Base-by-base conservation (phyloP, 2,329 filamentous ascomycete genomes). In the Celoporthe dispersa region DNA sequence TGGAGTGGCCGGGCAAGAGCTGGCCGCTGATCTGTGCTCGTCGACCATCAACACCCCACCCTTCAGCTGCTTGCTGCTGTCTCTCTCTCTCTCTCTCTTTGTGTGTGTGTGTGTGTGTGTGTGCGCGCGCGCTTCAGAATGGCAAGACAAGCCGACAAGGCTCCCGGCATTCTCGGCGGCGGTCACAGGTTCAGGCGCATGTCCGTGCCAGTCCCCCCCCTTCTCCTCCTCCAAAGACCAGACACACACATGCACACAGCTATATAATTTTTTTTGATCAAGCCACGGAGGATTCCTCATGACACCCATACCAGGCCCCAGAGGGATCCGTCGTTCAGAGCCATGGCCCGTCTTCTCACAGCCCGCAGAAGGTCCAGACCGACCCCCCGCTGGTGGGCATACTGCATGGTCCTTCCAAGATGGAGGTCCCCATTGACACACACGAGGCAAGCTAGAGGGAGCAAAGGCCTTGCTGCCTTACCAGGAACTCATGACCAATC, bases 381-480 rank as follows among this genome's bases (percentile, higher is more conserved):
- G 2, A 2, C 22, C 22, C 44, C 44, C 7, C 19, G 7, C 1
- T 37, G 19, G 51, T 31, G 25, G n/a, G 12, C 51, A 55, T 14
- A 55, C 51, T 7, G 51, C 51, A 31, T 31, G 12, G 51, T 55
- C 11, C 4, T 25, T 16, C 4, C 51, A 55, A 31, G 53, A 1
- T 19, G 53, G 19, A 57, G 53, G 53, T 57, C 22, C 44, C 19
- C 57, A 35, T 60, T 25, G n/a, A n/a, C 37, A 9, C 31, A 60
- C 31, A 60, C n/a, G 31, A 60, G 19, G 57, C 57, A 60, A 60
- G 37, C 33, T 60, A 37, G 31, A n/a, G 22, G 57, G n/a, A n/a
- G n/a, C n/a, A n/a, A 37, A n/a, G 25, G 28, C 35, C 41, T 33
- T 68, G 67, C 59, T 25, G 66, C 69, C 63, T 57, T 71, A 57